phyloP scores from a whole-genome alignment of 2,329 filamentous ascomycete genomes.

The Aspergillus tanneri region DNA sequence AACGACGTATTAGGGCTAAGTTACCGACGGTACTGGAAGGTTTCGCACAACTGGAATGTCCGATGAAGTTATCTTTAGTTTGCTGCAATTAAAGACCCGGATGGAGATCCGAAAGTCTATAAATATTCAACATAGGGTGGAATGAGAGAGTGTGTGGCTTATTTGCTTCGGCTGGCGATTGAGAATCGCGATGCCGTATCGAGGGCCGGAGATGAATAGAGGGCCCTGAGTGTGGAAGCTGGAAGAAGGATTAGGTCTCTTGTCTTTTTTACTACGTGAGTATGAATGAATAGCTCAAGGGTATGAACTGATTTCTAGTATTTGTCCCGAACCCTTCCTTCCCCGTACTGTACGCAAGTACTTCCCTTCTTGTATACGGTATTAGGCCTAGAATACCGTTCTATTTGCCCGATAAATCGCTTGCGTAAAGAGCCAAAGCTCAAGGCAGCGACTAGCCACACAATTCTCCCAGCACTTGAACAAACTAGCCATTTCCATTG shows the following conservation, averaged over 20 bases:
- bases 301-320: no score
- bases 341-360: no score
- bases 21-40: slow-evolving; percentile 49
- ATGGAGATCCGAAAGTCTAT: slow-evolving; percentile 44
- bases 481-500: slow-evolving; percentile 31
- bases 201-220: slow-evolving; percentile 49
- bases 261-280: no score
- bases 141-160: slow-evolving; percentile 75
- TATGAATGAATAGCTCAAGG: no score
- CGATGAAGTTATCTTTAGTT: slow-evolving; percentile 57
- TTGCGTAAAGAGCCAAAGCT: slow-evolving; percentile 44
- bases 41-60: slow-evolving; percentile 56
- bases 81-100: slow-evolving; percentile 47
- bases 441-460: slow-evolving; percentile 33
- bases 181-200: slow-evolving; percentile 60
- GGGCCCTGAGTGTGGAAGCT: slow-evolving; percentile 28
- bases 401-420: slow-evolving; percentile 43
- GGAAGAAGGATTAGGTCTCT: no score
- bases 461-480: slow-evolving; percentile 33
- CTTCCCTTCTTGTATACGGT: no score
- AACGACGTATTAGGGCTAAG: slow-evolving; percentile 43
- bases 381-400: no score
- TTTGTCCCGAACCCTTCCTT: no score
- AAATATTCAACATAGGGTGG: slow-evolving; percentile 60
- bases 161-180: slow-evolving; percentile 57